Evolutionary conservation across 106 monocot genomes (phyloP).

Genomic region (Dendrobium nobile): DNA sequence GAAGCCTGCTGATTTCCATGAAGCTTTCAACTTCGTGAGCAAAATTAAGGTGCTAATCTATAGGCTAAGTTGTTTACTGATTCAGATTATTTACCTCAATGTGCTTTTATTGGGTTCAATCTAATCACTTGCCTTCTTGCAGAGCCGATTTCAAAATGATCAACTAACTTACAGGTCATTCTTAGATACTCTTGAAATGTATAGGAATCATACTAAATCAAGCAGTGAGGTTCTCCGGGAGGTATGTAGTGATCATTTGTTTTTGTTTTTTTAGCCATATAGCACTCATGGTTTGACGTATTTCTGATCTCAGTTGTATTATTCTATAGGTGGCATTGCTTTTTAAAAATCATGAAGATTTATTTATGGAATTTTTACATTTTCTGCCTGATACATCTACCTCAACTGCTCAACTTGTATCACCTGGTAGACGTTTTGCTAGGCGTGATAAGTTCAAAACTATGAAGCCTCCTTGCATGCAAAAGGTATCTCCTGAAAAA

Average conservation of each 20-base stretch:
- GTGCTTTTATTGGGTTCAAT: not conserved
- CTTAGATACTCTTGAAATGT: conserved; percentile 94
- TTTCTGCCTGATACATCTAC: conserved; percentile 57
- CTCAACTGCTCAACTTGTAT: conserved; percentile 24
- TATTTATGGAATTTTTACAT: conserved; percentile 49
- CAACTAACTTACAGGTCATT: conserved; percentile 91
- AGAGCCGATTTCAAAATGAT: conserved; percentile 87
- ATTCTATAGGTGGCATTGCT: conserved; percentile 31
- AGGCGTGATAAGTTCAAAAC: conserved; percentile 36
- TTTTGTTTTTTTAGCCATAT: not conserved
- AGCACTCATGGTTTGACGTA: not conserved
- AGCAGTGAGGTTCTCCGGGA: conserved; percentile 90
- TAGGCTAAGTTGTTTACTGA: not conserved
- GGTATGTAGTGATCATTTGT: conserved; percentile 19
- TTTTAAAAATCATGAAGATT: conserved; percentile 41
- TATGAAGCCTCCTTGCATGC: conserved; percentile 24
- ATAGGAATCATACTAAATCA: conserved; percentile 72
- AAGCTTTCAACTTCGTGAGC: conserved; percentile 72
- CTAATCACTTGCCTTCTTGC: conserved; percentile 7
- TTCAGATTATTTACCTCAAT: not conserved
- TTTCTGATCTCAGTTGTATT: not conserved
- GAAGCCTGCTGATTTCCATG: conserved; percentile 67
- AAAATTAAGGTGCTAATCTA: conserved; percentile 65
- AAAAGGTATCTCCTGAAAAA: conserved; percentile 34
- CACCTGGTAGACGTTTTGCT: conserved; percentile 32